phyloP scores from a whole-genome alignment of 2,329 filamentous ascomycete genomes.

The Gnomoniopsis sp. region DNA sequence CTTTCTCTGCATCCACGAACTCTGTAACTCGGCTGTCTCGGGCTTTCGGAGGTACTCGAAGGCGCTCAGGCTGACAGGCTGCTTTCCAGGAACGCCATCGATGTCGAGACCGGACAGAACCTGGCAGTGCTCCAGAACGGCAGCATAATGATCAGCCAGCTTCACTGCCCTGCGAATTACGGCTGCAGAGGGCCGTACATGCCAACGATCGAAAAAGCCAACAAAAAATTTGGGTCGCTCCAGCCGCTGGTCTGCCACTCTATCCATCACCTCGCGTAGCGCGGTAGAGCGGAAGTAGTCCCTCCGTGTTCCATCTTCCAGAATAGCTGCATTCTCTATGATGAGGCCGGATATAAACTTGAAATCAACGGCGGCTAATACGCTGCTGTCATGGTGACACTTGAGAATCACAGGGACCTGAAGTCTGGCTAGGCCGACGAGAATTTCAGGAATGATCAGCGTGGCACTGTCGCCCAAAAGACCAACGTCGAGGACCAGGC shows the following conservation, averaged over 20 bases:
- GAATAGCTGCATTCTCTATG: conserved; percentile 39
- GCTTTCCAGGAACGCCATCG: not conserved
- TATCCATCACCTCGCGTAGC: conserved; percentile 30
- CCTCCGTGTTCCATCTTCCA: conserved; percentile 35
- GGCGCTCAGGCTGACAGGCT: conserved; percentile 26
- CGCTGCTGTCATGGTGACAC: conserved; percentile 20
- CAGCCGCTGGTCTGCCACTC: conserved; percentile 28
- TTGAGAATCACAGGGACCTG: conserved; percentile 22
- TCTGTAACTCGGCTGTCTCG: conserved; percentile 30
- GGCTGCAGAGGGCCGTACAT: conserved; percentile 28
- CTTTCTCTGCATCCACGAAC: conserved; percentile 26
- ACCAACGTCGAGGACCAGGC: conserved; percentile 17
- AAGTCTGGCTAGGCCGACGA: conserved; percentile 15
- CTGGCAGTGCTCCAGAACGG: conserved; percentile 30
- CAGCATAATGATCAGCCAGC: conserved; percentile 33
- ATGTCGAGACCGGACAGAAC: conserved; percentile 8
- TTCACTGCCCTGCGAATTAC: conserved; percentile 34
- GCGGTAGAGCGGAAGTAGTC: conserved; percentile 39
- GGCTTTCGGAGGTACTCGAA: conserved; percentile 33
- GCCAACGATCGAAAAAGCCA: conserved; percentile 34
- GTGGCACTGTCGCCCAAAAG: conserved; percentile 1
- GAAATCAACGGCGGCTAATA: conserved; percentile 26
- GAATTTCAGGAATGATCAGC: conserved; percentile 7
- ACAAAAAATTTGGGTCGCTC: conserved; percentile 33
- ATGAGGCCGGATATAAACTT: conserved; percentile 34